These are phyloP conservation scores for Ophiostoma perfectum DNA, from an alignment of 2,329 filamentous ascomycete species.

Conservation along the genomic window DNA sequence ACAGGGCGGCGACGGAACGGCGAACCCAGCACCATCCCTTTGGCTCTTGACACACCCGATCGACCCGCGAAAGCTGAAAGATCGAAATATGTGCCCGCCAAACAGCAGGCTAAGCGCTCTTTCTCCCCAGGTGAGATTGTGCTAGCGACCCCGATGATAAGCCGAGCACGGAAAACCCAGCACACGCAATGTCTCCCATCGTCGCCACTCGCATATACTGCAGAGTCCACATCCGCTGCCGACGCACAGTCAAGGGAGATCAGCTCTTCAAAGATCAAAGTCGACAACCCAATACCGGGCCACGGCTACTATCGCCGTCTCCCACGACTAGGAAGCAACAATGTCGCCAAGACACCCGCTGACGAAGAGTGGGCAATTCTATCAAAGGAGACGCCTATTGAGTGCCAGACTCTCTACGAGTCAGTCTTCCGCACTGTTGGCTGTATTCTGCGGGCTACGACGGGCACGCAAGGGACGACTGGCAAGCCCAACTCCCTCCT, in stretches of 20 bases:
- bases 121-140: constrained; percentile 28
- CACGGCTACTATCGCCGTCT: constrained; percentile 18
- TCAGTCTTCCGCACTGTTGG: constrained; percentile 43
- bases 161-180: constrained; percentile 30
- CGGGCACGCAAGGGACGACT: constrained; percentile 15
- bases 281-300: neutral
- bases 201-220: constrained; percentile 27
- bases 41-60: neutral
- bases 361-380: constrained; percentile 36
- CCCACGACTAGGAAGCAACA: neutral
- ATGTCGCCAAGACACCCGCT: constrained; percentile 27
- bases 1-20: constrained; percentile 14
- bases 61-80: neutral
- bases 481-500: constrained; percentile 38
- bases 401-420: constrained; percentile 38
- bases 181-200: constrained; percentile 26
- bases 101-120: constrained; percentile 13
- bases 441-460: constrained; percentile 41
- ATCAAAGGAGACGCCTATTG: constrained; percentile 31
- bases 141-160: constrained; percentile 34
- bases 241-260: neutral
- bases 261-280: neutral
- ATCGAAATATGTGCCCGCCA: neutral
- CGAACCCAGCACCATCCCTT: neutral
- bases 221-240: neutral